These are phyloP conservation scores for Reutealis trisperma DNA, from an alignment of 345 rosid genomes.

Conservation along the genomic window DNA sequence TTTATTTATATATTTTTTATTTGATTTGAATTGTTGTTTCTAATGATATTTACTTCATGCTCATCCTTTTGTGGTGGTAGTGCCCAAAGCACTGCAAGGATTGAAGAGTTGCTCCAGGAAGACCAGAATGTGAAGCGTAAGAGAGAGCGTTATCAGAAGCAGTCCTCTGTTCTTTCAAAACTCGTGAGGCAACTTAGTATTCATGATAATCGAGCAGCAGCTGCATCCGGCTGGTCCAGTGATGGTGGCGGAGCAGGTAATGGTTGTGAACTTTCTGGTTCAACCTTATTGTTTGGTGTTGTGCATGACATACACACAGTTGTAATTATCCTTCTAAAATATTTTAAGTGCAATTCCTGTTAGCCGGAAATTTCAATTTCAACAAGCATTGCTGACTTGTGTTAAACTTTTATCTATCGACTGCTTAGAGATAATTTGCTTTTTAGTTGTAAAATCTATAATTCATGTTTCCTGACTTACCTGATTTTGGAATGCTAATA, in stretches of 20 bases:
- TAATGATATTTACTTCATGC: slow-evolving; percentile 1
- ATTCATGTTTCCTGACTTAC: not conserved
- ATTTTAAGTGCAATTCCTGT: not conserved
- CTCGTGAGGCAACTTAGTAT: slow-evolving; percentile 81
- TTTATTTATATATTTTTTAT: not conserved
- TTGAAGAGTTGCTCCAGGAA: slow-evolving; percentile 89
- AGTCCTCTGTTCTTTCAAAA: slow-evolving; percentile 78
- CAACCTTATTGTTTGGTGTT: not conserved
- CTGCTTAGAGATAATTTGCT: not conserved
- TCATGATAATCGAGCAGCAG: slow-evolving; percentile 92
- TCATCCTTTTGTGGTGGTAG: slow-evolving; percentile 34
- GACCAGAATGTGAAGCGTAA: slow-evolving; percentile 78
- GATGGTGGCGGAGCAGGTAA: slow-evolving; percentile 54
- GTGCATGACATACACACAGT: not conserved
- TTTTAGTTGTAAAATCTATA: not conserved
- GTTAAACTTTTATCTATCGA: not conserved
- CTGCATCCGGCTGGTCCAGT: slow-evolving; percentile 73
- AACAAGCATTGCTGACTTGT: not conserved
- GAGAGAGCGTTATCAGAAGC: slow-evolving; percentile 84
- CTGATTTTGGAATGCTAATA: not conserved
- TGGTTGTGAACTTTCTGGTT: not conserved
- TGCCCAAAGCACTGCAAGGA: slow-evolving; percentile 69
- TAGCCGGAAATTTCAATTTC: not conserved
- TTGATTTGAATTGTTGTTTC: not conserved
- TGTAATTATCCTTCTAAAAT: not conserved